These are phyloP conservation scores for Pholiota conissans DNA, from an alignment of 768 basidiomycete genomes.

Conservation along the genomic window DNA sequence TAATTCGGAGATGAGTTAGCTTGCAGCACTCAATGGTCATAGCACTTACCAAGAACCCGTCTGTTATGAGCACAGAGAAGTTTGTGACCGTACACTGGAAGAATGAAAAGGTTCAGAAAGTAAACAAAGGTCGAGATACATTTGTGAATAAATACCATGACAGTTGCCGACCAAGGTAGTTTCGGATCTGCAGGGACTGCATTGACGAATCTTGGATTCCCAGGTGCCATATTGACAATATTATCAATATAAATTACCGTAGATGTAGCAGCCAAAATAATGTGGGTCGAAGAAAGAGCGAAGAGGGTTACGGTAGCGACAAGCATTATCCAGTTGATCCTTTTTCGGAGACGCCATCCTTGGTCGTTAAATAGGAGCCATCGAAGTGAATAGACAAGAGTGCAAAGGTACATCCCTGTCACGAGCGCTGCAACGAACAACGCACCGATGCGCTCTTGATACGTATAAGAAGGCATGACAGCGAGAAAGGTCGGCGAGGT, in stretches of 20 bases:
- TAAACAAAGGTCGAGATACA: too few species aligned
- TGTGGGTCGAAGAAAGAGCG: slow-evolving; percentile 3
- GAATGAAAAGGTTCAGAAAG: not conserved
- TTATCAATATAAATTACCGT: not conserved
- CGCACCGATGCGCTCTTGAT: slow-evolving; percentile 9
- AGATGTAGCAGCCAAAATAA: slow-evolving; percentile 1
- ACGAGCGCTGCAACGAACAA: slow-evolving; percentile 8
- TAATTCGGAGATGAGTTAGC: not conserved
- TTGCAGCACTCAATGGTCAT: not conserved
- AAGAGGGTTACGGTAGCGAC: slow-evolving; percentile 1
- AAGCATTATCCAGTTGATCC: slow-evolving; percentile 4
- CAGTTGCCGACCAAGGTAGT: slow-evolving; percentile 7
- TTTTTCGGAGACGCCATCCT: slow-evolving; percentile 8
- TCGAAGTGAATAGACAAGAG: slow-evolving; percentile 5
- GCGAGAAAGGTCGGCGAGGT: not conserved
- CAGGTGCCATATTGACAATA: not conserved
- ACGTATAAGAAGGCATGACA: slow-evolving; percentile 2
- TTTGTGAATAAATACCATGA: slow-evolving; percentile 2
- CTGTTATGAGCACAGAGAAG: slow-evolving; percentile 8
- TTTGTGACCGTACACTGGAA: slow-evolving; percentile 7
- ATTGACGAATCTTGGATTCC: too few species aligned
- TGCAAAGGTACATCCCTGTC: slow-evolving; percentile 11
- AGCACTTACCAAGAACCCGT: slow-evolving; percentile 8
- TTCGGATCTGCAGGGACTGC: not conserved
- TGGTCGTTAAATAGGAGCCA: slow-evolving; percentile 11